Base-by-base conservation (phyloP, 2,329 filamentous ascomycete genomes). In the Fusarium denticulatum region DNA sequence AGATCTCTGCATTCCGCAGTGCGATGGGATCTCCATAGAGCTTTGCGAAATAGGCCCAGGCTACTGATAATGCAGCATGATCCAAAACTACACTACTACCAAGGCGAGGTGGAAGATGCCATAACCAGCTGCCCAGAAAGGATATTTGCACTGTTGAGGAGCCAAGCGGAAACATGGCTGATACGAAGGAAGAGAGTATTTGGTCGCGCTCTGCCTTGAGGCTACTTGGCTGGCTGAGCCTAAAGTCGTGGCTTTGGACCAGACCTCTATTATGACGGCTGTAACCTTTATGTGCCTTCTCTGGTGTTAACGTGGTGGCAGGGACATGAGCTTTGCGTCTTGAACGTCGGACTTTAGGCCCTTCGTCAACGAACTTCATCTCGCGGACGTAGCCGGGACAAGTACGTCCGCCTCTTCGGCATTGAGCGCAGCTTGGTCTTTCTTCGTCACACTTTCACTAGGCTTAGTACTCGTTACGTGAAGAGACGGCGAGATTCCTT, bases 211-310 rank as follows among this genome's bases (percentile, higher is more conserved):
- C 50, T 0, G 24, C 34, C 9, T 55, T 55, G 24, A 28, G 28
- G 15, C 1, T 55, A 24, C 20, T 28, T 5, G 34, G 20, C 1
- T 53, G 50, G 50, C 2, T 0, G 0, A n/a, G 1, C 11, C 34
- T 6, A 16, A 15, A 7, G 22, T 16, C 7, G 5, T 10, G 32
- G 6, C 2, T 7, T 1, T 11, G 24, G 7, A 26, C 4, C 1
- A 10, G 4, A 13, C 16, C 34, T 5, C 3, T 7, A 5, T 6
- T 12, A 26, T 36, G 2, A 3, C 6, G 20, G 9, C 0, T 0
- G 4, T 3, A 0, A 7, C 5, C 1, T n/a, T 16, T 12, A 6
- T 4, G 3, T 8, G 10, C 2, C 2, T 47, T 47, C 1, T n/a
- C 14, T 1, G 2, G 4, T 30, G 14, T 12, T 30, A 7, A 2